Evolutionary conservation across 2,329 filamentous ascomycete genomes (phyloP), one percentile per base, ranked within the genome.

Genomic region (Sarocladiaceae sp.): DNA sequence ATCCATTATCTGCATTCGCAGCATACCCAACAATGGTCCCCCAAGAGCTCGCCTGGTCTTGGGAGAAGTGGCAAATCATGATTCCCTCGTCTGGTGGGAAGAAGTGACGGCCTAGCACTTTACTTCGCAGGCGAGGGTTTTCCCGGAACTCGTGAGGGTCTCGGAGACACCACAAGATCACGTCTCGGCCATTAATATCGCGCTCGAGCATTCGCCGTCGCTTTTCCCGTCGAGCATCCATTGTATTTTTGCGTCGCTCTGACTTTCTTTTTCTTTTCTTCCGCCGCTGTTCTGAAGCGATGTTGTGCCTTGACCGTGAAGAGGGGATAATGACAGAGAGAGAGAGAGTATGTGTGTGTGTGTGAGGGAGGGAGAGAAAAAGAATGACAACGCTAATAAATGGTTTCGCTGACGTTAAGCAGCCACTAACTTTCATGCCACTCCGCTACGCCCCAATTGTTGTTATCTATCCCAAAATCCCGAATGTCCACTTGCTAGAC

Each of bases 51-150:
- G 20, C 40, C 13, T 32, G 11, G 13, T 43, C 7, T 12, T 45
- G 44, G 0, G 47, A 46, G 19, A 50, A 45, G 13, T 44, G 44
- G 35, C 12, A 2, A 2, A 50, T 16, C 37, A 53, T 48, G 2
- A 0, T 16, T 9, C n/a, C 1, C 41, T 50, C 40, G 29, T 49
- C 47, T 15, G 5, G 0, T 3, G 1, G 2, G 20, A 43, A 15
- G 33, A 9, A 32, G 34, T 33, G 42, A 44, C 44, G 45, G 32
- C 48, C 47, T 42, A 53, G 46, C 9, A 53, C 19, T 10, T 7
- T 15, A 18, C 15, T 18, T 18, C 7, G 16, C 16, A 33, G 32
- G 7, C 9, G 32, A 33, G 32, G 32, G 16, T 16, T 33, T 7
- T 33, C 15, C 32, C 16, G 32, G 16, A 33, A 33, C 9, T 10